Percentiles rank a stretch among this genome's conserved stretches.
These are phyloP conservation scores for Neurospora pannonica DNA, from an alignment of 495 filamentous ascomycete species.

Conservation along the genomic window DNA sequence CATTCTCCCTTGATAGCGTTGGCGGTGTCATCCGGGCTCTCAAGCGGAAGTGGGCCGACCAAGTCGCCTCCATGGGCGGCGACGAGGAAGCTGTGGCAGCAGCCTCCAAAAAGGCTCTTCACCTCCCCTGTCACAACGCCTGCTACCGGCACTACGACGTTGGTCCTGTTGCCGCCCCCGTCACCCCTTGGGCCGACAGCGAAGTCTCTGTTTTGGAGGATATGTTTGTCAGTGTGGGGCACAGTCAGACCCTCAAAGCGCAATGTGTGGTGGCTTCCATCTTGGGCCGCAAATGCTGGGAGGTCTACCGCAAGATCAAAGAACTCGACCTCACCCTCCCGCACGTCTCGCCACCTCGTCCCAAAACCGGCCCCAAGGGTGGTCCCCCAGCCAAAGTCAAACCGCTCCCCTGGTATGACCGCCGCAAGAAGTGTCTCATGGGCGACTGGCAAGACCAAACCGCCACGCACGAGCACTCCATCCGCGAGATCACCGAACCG, in stretches of 20 bases:
- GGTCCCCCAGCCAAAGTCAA: constrained; percentile 22
- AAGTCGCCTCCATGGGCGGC: constrained; percentile 13
- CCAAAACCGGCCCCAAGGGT: not conserved
- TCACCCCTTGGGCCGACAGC: constrained; percentile 27
- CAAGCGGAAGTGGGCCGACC: constrained; percentile 16
- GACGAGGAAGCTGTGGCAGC: constrained; percentile 1
- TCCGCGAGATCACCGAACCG: constrained; percentile 29
- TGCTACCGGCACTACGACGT: constrained; percentile 29
- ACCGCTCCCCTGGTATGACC: constrained; percentile 36
- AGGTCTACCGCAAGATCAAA: constrained; percentile 37
- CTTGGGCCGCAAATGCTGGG: constrained; percentile 39
- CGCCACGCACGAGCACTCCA: constrained; percentile 33
- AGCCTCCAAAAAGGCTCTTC: not conserved
- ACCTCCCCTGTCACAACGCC: constrained; percentile 29
- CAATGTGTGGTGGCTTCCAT: constrained; percentile 33
- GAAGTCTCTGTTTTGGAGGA: constrained; percentile 30
- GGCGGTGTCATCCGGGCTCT: constrained; percentile 15
- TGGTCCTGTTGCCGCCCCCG: constrained; percentile 12
- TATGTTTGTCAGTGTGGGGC: constrained; percentile 27
- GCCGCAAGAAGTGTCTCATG: constrained; percentile 34
- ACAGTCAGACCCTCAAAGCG: constrained; percentile 23
- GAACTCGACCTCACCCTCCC: constrained; percentile 26
- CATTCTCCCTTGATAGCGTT: constrained; percentile 29
- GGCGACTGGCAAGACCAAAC: constrained; percentile 40
- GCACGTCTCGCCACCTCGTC: constrained; percentile 9